Base-by-base conservation (phyloP, 1,139 yeast genomes). In the Sugiyamaella pinicola region DNA sequence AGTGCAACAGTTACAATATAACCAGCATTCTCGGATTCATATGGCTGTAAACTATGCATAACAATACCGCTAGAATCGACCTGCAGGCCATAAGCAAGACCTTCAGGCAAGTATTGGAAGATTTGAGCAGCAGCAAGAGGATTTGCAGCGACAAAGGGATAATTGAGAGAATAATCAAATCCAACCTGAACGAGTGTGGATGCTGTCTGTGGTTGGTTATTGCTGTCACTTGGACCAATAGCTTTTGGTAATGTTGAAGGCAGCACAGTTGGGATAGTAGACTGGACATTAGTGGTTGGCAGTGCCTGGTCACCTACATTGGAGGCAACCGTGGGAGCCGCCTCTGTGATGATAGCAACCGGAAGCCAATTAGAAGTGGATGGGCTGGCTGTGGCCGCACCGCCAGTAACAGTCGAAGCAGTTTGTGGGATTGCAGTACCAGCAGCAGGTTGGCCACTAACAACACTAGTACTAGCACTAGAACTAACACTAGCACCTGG, bases 121-220 rank as follows among this genome's bases (percentile, higher is more conserved):
- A 74, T 70, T 62, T 74, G 78, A 9, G 78, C 76, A 5, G 73
- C 76, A 2, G 77, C 65, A 21, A 73, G 58, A 10, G 77, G 74
- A 58, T 73, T 65, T 33, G 61, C 58, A 7, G 69, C 76, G 31
- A 74, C 71, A 60, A 73, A 73, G 31, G 69, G 72, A 56, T 74
- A 74, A 61, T 74, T 74, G 47, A 74, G 63, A 3, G 70, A 63
- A 53, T 70, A 69, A 51, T 66, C 65, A 60, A 74, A 74, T 0
- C 76, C 78, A 52, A 74, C 61, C 57, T 72, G 75, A 22, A 73
- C 61, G 21, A 69, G 60, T 44, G 63, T 59, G 8, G 69, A 63
- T 47, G 65, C 67, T 28, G 60, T 58, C 22, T 72, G 69, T 35
- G 60, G 59, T 12, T 62, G 57, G 19, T 59, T 55, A 13, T 62